A percentile compares a stretch with the other conserved stretches of the same genome.
Conservation (phyloP, 257 asterid species). For the Scutellaria barbata region DNA sequence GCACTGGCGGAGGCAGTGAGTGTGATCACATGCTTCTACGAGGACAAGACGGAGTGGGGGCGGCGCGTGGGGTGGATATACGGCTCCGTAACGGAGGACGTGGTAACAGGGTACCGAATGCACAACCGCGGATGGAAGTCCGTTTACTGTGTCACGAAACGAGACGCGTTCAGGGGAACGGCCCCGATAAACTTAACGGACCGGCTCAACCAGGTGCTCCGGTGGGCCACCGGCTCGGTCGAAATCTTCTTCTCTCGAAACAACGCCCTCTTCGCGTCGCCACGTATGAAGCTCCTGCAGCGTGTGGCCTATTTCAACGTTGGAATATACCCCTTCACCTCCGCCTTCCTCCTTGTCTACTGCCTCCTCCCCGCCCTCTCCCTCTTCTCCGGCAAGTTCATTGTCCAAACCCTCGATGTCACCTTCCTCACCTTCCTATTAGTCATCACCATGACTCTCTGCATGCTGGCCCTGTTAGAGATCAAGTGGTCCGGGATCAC, state of each 20-base stretch:
- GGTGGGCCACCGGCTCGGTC: constrained; percentile 98
- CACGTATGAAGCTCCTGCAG: constrained; percentile 83
- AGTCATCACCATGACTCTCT: constrained; percentile 63
- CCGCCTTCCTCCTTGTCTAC: constrained; percentile 77
- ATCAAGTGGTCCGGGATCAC: constrained; percentile 89
- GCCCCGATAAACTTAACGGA: constrained; percentile 95
- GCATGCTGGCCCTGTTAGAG: constrained; percentile 81
- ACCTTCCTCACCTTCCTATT: constrained; percentile 64
- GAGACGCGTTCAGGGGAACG: constrained; percentile 93
- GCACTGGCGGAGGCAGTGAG: constrained; percentile 85
- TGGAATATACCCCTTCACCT: constrained; percentile 89
- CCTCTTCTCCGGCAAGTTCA: constrained; percentile 85
- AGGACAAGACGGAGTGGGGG: constrained; percentile 95
- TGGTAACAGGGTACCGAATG: constrained; percentile 91
- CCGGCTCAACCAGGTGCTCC: constrained; percentile 79
- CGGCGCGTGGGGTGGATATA: constrained; percentile 92
- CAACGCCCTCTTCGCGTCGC: constrained; percentile 77
- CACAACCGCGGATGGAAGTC: constrained; percentile 95
- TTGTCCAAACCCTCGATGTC: constrained; percentile 71
- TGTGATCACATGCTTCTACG: constrained; percentile 82
- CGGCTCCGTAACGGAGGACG: constrained; percentile 90
- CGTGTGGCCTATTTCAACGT: constrained; percentile 88
- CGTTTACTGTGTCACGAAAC: constrained; percentile 72
- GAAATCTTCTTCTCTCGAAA: constrained; percentile 90
- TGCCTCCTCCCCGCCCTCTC: constrained; percentile 86